phyloP scores from a whole-genome alignment of 2,329 filamentous ascomycete genomes.

The Ophiosphaerella herpotricha region DNA sequence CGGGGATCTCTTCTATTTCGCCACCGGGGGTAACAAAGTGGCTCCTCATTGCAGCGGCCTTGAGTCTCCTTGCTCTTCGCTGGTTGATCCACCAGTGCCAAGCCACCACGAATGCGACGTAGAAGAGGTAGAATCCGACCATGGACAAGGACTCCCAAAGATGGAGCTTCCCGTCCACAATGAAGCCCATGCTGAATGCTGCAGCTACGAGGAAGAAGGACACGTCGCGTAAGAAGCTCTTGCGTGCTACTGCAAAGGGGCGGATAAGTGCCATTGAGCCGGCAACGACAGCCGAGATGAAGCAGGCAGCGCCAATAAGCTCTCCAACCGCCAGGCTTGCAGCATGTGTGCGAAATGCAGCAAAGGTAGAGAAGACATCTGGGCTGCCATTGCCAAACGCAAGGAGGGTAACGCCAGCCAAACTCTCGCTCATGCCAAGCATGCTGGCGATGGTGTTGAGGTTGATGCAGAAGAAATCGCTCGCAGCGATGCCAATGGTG shows the following conservation, averaged over 20 bases:
- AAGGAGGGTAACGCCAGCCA: slow-evolving; percentile 94
- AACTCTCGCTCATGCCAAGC: slow-evolving; percentile 90
- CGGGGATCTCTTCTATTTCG: slow-evolving; percentile 63
- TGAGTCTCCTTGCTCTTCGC: slow-evolving; percentile 63
- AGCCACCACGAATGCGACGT: slow-evolving; percentile 82
- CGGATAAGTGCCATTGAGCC: slow-evolving; percentile 97
- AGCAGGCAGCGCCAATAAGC: slow-evolving; percentile 89
- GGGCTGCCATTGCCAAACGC: slow-evolving; percentile 98
- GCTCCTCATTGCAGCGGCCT: slow-evolving; percentile 73
- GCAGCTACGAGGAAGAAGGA: slow-evolving; percentile 89
- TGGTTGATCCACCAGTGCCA: slow-evolving; percentile 88
- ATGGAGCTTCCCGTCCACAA: slow-evolving; percentile 81
- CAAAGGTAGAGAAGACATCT: slow-evolving; percentile 98
- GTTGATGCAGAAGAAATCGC: slow-evolving; percentile 98
- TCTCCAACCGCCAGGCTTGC: slow-evolving; percentile 97
- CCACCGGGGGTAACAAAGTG: slow-evolving; percentile 69
- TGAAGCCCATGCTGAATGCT: slow-evolving; percentile 82
- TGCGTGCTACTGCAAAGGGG: slow-evolving; percentile 87
- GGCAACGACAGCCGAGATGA: slow-evolving; percentile 95
- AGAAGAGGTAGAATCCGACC: slow-evolving; percentile 89
- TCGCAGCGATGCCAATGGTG: slow-evolving; percentile 96
- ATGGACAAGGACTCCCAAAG: slow-evolving; percentile 90
- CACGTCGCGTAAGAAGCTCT: slow-evolving; percentile 89
- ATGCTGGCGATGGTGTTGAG: slow-evolving; percentile 89
- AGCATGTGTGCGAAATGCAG: slow-evolving; percentile 95